Percentiles rank a stretch among this genome's conserved stretches.
These are phyloP conservation scores for Mortierella sp. DNA, from an alignment of 371 early-diverging fungal species.

Conservation along the genomic window DNA sequence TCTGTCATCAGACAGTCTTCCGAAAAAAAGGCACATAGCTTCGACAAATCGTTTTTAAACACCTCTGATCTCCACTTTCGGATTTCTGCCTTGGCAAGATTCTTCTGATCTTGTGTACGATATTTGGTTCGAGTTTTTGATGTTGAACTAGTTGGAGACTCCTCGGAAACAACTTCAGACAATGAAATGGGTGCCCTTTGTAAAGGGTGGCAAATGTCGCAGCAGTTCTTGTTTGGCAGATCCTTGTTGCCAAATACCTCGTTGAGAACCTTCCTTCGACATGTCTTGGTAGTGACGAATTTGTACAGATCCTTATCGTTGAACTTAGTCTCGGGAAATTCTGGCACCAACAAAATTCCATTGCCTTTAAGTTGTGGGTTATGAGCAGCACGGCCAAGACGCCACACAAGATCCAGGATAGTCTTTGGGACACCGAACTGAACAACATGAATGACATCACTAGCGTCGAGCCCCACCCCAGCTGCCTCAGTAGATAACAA, in stretches of 20 bases:
- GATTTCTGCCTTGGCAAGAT: not conserved
- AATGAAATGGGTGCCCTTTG: too few relatives aligned
- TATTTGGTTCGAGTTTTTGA: not conserved
- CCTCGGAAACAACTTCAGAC: not conserved
- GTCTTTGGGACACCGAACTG: slow-evolving; percentile 18
- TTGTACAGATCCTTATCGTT: not conserved
- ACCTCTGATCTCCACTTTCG: not conserved
- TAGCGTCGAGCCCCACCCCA: slow-evolving; percentile 32
- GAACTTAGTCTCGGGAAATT: not conserved
- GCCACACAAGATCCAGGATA: slow-evolving; percentile 11
- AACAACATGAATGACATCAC: slow-evolving; percentile 25
- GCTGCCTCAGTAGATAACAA: slow-evolving; percentile 24
- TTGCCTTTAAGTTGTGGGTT: slow-evolving; percentile 1
- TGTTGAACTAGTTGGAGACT: not conserved
- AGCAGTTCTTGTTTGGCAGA: slow-evolving; percentile 7
- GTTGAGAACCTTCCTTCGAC: slow-evolving; percentile 15
- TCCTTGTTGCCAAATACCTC: slow-evolving; percentile 5
- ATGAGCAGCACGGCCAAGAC: slow-evolving; percentile 26
- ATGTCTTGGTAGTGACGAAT: slow-evolving; percentile 7
- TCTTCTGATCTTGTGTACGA: slow-evolving; percentile 7
- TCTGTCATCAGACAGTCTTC: not conserved
- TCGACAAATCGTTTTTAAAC: not conserved
- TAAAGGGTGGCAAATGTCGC: slow-evolving; percentile 13
- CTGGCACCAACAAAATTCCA: slow-evolving; percentile 7
- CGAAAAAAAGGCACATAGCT: not conserved